Evolutionary conservation across 78 protist species (phyloP).

Genomic region (Dictyostelium intermedium): DNA sequence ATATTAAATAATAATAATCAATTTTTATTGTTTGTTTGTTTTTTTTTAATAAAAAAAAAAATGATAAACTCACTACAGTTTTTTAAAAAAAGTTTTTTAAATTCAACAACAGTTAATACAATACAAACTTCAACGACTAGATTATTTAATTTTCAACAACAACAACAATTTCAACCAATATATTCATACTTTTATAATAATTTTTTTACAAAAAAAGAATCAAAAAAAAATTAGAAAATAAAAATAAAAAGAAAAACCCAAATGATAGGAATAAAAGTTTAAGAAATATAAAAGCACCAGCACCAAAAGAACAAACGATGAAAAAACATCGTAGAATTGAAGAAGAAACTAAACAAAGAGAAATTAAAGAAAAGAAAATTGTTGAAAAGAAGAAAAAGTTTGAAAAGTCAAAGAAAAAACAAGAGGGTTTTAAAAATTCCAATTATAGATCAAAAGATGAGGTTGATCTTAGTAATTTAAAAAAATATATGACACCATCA

Average conservation of each 20-base stretch:
- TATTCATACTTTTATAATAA: neutral
- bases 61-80: neutral
- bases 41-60: neutral
- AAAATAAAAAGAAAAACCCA: neutral
- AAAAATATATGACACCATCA: neutral
- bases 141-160: neutral
- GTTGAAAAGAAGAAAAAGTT: neutral
- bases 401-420: neutral
- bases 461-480: neutral
- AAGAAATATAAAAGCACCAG: neutral
- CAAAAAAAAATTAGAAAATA: neutral
- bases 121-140: neutral
- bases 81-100: neutral
- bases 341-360: neutral
- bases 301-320: neutral
- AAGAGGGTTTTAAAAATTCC: neutral
- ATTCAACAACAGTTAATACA: neutral
- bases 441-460: neutral
- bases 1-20: neutral
- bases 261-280: neutral
- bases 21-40: neutral
- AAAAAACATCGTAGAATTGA: conserved; percentile 1
- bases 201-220: neutral
- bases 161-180: neutral
- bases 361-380: neutral